Base-by-base conservation (phyloP, 192 early-diverging fungal genomes). In the Coemansia biformis region DNA sequence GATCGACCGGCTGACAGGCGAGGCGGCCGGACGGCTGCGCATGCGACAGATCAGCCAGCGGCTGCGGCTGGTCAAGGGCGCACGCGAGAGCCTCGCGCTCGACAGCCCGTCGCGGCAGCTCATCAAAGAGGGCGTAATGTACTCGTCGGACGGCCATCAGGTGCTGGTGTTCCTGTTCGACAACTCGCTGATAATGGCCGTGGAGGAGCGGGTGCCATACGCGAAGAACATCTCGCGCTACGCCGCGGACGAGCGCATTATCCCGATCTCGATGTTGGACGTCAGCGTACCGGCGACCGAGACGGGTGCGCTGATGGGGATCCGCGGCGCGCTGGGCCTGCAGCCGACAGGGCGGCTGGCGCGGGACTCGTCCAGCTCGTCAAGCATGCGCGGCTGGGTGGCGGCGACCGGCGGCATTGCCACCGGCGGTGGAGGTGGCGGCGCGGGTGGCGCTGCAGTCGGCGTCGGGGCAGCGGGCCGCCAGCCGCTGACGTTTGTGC, bases 81-180 rank as follows among this genome's bases (percentile, higher is more conserved):
- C 65, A 2, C 63, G 71, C 33, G 64, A 58, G 11, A 67, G 59
- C 55, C 71, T 75, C 32, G 71, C 53, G 21, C 46, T 75, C 31
- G 65, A 63, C 35, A 51, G 55, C 43, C 16, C 64, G 8, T 26
- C 54, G 11, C 40, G 71, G 43, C 48, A 56, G 19, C 59, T 75
- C 14, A 40, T 67, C 22, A 52, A 56, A 18, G 71, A 75, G 38
- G 71, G 71, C 30, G 50, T 63, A 38, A 36, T 75, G 26, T 31
- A 49, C 18, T 26, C 43, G 28, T 24, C 49, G 11, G 71, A 67
- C 13, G 46, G 50, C 1, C 32, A 35, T 4, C 59, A 58, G 15
- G 65, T 75, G 50, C 63, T 75, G 19, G 65, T 59, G 46, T 75
- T 75, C 26, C 49, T 75, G 13, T 67, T 75, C 31, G 71, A 75